phyloP scores from a whole-genome alignment of 495 filamentous ascomycete genomes.

The Penicillium odoratum region DNA sequence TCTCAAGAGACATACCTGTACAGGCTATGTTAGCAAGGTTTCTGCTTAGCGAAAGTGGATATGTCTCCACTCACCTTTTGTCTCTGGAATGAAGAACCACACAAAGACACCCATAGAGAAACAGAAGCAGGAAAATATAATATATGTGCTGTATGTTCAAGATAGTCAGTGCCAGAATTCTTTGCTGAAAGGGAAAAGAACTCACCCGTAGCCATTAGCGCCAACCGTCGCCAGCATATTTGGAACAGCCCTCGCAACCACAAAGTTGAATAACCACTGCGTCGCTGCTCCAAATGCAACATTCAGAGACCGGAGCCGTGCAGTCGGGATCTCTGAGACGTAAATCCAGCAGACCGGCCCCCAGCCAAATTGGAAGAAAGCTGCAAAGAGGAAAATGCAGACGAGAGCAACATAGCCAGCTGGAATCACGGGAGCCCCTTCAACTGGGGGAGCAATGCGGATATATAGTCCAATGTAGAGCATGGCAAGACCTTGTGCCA shows the following conservation, averaged over 20 bases:
- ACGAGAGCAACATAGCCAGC: constrained; percentile 68
- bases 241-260: constrained; percentile 40
- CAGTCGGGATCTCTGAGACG: constrained; percentile 71
- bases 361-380: constrained; percentile 79
- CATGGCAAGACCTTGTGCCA: constrained; percentile 71
- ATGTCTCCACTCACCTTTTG: constrained; percentile 54
- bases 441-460: constrained; percentile 62
- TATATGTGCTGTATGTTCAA: constrained; percentile 28
- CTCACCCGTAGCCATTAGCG: constrained; percentile 56
- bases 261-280: constrained; percentile 50
- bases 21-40: neutral
- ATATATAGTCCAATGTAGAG: constrained; percentile 81
- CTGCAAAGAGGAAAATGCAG: constrained; percentile 72
- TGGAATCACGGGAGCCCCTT: constrained; percentile 49
- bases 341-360: constrained; percentile 80
- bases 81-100: constrained; percentile 73
- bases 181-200: constrained; percentile 2
- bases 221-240: constrained; percentile 58
- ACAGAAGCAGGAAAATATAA: constrained; percentile 57
- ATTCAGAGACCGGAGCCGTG: constrained; percentile 64
- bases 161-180: constrained; percentile 30
- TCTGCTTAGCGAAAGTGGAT: neutral
- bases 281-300: constrained; percentile 68
- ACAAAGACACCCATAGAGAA: constrained; percentile 66
- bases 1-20: constrained; percentile 43